Evolutionary conservation across 805 yeast species (phyloP).

Genomic region (Clavispora santaluciae): DNA sequence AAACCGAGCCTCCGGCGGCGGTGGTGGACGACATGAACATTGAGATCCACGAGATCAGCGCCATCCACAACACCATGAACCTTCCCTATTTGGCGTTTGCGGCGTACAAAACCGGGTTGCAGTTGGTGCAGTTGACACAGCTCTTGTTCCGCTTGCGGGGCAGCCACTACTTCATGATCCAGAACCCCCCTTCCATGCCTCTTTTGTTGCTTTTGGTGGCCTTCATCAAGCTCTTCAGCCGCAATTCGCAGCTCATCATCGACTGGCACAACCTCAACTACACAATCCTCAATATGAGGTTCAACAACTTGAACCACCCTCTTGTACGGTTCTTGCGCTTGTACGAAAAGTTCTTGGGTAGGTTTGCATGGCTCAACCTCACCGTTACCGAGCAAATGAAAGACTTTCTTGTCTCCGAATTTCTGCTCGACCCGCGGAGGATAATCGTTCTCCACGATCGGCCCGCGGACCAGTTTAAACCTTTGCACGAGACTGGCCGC

Average conservation of each 20-base stretch:
- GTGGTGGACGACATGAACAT: constrained; percentile 47
- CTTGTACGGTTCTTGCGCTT: constrained; percentile 53
- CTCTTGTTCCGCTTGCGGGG: constrained; percentile 54
- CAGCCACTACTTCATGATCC: constrained; percentile 66
- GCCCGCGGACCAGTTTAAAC: constrained; percentile 67
- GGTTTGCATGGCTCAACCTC: constrained; percentile 63
- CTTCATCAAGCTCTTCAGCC: constrained; percentile 44
- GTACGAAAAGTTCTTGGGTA: constrained; percentile 63
- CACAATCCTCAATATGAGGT: constrained; percentile 69
- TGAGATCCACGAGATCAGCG: constrained; percentile 45
- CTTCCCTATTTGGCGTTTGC: constrained; percentile 60
- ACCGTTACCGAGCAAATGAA: constrained; percentile 81
- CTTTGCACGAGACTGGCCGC: constrained; percentile 32
- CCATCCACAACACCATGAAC: constrained; percentile 30
- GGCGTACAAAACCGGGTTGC: constrained; percentile 52
- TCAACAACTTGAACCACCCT: constrained; percentile 49
- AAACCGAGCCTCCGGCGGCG: constrained; percentile 48
- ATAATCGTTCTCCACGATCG: constrained; percentile 77
- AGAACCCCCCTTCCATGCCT: constrained; percentile 94
- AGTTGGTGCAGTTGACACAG: constrained; percentile 42
- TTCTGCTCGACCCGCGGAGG: constrained; percentile 43
- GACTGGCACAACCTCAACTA: constrained; percentile 98
- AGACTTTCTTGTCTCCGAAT: constrained; percentile 48
- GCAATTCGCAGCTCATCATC: constrained; percentile 60
- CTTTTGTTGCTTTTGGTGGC: constrained; percentile 59